Evolutionary conservation across 2,329 filamentous ascomycete genomes (phyloP), one percentile per base, ranked within the genome.

Genomic region (Aspergillus arachidicola): DNA sequence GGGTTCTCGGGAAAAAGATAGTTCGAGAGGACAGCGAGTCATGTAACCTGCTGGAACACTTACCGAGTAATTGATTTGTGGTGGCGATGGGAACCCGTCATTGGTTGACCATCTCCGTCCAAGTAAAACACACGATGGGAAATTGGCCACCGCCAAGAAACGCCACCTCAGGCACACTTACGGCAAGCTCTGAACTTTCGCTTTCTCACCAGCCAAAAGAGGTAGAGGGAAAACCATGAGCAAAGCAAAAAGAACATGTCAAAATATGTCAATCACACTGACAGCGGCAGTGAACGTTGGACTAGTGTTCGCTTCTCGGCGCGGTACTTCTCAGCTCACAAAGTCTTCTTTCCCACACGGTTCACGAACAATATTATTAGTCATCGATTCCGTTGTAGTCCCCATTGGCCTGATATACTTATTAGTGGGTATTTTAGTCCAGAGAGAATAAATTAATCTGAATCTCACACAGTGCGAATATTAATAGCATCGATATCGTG

Each of bases 101-200:
- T 55, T 55, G 51, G 51, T 23, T 38, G 51, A 10, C 26, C 10
- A 32, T 28, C 26, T 19, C 50, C 16, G 32, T 23, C 21, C 5
- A 55, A 38, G 32, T 38, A 54, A 54, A 54, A 58, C 45, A 62
- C 54, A 48, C n/a, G 34, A 51, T 56, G 45, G n/a, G 36, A 46
- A 3, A 26, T 58, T 64, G 61, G 65, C 64, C 57, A 64, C 65
- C 48, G 65, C 65, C 66, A 68, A 68, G 66, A 48, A 65, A 61
- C 66, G 66, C 66, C 66, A 66, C 66, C 21, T 61, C 66, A 68
- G 66, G 66, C 58, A 51, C 48, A 61, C 63, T 61, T 58, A 54
- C 56, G 56, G 60, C 55, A 38, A 38, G 32, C 51, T 26, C n/a
- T 55, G 32, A 55, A 26, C 21, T n/a, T 32, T 32, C 16, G 2